These are phyloP conservation scores for Pleurotus cornucopiae DNA, from an alignment of 768 basidiomycete genomes.

Conservation along the genomic window DNA sequence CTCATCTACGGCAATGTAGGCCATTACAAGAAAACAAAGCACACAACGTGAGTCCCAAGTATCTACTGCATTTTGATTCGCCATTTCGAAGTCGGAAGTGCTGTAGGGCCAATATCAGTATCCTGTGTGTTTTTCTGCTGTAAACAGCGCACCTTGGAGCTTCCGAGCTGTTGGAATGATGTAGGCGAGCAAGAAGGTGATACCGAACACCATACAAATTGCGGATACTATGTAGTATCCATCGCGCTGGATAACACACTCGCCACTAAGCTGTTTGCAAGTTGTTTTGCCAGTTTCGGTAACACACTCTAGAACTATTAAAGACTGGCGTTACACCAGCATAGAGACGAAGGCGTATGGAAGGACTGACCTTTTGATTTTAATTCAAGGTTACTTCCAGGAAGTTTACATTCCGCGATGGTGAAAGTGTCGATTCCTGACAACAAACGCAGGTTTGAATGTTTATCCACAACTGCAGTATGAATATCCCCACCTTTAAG, in stretches of 20 bases:
- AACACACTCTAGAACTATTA: constrained; percentile 78
- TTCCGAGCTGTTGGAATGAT: constrained; percentile 81
- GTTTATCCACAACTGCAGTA: not conserved
- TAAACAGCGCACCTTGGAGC: constrained; percentile 67
- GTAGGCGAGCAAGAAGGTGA: constrained; percentile 65
- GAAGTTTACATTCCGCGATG: constrained; percentile 76
- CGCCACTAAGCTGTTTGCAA: constrained; percentile 73
- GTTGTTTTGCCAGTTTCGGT: constrained; percentile 84
- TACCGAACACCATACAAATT: constrained; percentile 78
- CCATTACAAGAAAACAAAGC: no score
- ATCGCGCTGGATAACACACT: constrained; percentile 81
- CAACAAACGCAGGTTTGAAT: not conserved
- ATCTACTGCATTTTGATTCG: constrained; percentile 49
- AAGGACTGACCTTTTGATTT: constrained; percentile 46
- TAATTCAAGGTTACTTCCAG: constrained; percentile 48
- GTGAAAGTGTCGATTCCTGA: constrained; percentile 86
- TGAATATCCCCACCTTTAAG: constrained; percentile 59
- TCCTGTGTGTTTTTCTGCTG: not conserved
- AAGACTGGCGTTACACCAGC: no score
- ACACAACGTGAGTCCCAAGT: not conserved
- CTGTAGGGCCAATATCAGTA: constrained; percentile 29
- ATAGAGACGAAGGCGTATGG: not conserved
- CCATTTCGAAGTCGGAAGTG: constrained; percentile 68
- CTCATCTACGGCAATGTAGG: no score
- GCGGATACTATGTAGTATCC: constrained; percentile 87